phyloP scores from a whole-genome alignment of 75 land plant species.

The Azolla pinnata region DNA sequence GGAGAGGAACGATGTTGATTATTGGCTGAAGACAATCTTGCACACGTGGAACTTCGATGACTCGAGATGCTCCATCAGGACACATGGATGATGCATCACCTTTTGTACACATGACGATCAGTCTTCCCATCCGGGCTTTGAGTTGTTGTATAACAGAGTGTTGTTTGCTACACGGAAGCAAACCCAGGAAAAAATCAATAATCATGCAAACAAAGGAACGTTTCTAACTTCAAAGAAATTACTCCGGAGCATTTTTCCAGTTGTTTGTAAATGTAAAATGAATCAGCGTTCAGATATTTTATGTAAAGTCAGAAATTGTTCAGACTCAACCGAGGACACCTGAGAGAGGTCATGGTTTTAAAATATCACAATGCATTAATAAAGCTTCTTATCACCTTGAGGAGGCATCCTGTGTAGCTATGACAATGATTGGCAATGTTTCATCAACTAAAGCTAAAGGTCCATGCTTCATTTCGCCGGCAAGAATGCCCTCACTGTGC shows the following conservation, averaged over 20 bases:
- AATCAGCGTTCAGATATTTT: too few species aligned
- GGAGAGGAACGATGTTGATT: slow-evolving; percentile 79
- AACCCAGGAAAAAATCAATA: too few species aligned
- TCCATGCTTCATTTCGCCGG: slow-evolving; percentile 99
- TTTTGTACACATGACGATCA: slow-evolving; percentile 88
- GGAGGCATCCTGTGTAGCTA: slow-evolving; percentile 86
- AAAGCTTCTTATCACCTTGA: slow-evolving; percentile 51
- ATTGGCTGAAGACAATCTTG: slow-evolving; percentile 94
- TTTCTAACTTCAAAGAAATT: too few species aligned
- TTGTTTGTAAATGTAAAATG: too few species aligned
- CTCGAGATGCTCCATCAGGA: slow-evolving; percentile 49
- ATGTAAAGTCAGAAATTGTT: too few species aligned
- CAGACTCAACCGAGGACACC: too few species aligned
- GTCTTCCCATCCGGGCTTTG: slow-evolving; percentile 86
- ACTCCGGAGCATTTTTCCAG: too few species aligned
- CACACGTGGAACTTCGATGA: slow-evolving; percentile 83
- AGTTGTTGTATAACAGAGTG: slow-evolving; percentile 97
- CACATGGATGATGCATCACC: slow-evolving; percentile 72
- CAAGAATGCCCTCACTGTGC: slow-evolving; percentile 99
- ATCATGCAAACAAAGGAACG: too few species aligned
- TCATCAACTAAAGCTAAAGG: slow-evolving; percentile 95
- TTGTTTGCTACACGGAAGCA: slow-evolving; percentile 93
- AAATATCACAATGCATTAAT: not conserved
- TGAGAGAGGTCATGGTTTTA: not conserved
- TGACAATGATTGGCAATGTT: slow-evolving; percentile 84